Base-by-base conservation (phyloP, 306 rosid species). In the Cicer arietinum region DNA sequence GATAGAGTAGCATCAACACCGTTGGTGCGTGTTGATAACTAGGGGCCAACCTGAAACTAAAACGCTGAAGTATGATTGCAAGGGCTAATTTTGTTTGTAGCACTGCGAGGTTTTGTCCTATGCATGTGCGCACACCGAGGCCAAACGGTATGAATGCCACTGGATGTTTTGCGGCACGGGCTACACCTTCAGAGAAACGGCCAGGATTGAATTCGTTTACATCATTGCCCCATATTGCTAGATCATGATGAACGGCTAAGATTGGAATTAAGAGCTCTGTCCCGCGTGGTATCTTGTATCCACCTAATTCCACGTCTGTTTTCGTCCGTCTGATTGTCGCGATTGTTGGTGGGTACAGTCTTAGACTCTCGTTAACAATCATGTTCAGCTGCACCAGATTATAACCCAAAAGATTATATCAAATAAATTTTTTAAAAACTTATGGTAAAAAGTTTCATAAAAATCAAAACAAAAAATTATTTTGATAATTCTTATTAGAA, bases 161-260 rank as follows among this genome's bases (percentile, higher is more conserved):
- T 0, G 96, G 93, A 66, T 89, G 99, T 62, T 84, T 92, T 9
- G 90, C 92, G 0, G 99, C 97, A 5, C 89, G 84, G 6, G 92
- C 89, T 77, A 87, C 93, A 0, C 98, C 99, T 6, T 86, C 87
- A 0, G 88, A 51, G 79, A 95, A 95, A 30, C 99, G 96, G 59
- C 83, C 87, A 50, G 99, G 99, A 78, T 95, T 90, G 83, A 95
- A 95, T 61, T 92, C 98, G 12, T 87, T 89, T 0, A 58, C 98
- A 7, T 95, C 98, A 0, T 83, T 90, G 1, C 99, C 99, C 99
- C 99, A 95, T 37, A 87, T 18, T 0, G 81, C 68, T 10, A 47
- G 90, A 77, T 95, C 99, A 6, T 95, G 99, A 84, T 95, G 99
- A 40, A 95, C 89, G 77, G 98, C 99, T 7, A 95, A 20, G 89